Conservation (phyloP, 192 early-diverging fungal species). For the Coemansia sp. region DNA sequence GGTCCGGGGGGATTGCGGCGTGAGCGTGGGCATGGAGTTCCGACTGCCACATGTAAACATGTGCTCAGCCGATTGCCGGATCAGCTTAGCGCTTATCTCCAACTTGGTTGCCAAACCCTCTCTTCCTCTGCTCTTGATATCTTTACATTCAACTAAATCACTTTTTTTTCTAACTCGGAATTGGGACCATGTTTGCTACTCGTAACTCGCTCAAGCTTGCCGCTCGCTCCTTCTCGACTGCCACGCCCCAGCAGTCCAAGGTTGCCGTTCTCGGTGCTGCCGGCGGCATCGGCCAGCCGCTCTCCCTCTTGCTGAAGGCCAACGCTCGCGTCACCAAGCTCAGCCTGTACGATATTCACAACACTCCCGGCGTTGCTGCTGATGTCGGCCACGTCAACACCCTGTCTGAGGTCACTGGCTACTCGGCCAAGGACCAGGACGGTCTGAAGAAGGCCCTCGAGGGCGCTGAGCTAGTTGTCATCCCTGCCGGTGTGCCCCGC, state of each 20-base stretch:
- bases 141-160: not conserved
- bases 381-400: slow-evolving; percentile 95
- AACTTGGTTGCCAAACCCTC: not conserved
- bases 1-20: not conserved
- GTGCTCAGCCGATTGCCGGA: not conserved
- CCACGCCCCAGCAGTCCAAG: slow-evolving; percentile 52
- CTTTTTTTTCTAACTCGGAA: not conserved
- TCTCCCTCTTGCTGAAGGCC: slow-evolving; percentile 93
- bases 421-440: slow-evolving; percentile 67
- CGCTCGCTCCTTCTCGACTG: slow-evolving; percentile 58
- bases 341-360: slow-evolving; percentile 92
- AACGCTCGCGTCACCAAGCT: slow-evolving; percentile 84
- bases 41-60: not conserved
- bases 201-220: slow-evolving; percentile 47
- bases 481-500: slow-evolving; percentile 96
- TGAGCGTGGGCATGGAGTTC: not conserved
- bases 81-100: not conserved
- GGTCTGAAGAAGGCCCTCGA: slow-evolving; percentile 75
- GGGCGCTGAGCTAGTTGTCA: slow-evolving; percentile 83
- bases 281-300: slow-evolving; percentile 97
- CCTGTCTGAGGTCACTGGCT: slow-evolving; percentile 74
- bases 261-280: slow-evolving; percentile 76
- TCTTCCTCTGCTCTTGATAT: not conserved
- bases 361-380: slow-evolving; percentile 96
- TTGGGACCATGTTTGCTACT: slow-evolving; percentile 53